Evolutionary conservation across 1,284 basidiomycete genomes (phyloP).

Genomic region (Flammula alnicola): DNA sequence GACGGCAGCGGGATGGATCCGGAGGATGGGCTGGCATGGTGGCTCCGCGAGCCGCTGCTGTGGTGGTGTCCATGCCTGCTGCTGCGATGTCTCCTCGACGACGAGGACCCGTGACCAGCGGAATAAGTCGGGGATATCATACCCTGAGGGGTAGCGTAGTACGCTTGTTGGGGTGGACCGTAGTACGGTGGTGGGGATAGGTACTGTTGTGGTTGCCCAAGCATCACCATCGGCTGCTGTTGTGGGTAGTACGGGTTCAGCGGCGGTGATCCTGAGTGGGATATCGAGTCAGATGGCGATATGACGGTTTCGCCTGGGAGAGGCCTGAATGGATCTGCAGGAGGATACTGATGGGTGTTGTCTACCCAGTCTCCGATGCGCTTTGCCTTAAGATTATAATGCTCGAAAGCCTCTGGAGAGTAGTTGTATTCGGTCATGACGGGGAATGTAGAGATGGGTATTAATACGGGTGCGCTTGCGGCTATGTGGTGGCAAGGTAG

Average conservation of each 20-base stretch:
- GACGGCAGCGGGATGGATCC: not conserved
- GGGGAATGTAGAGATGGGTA: too few species aligned
- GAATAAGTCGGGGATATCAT: not conserved
- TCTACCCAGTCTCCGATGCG: too few species aligned
- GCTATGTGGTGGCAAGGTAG: too few species aligned
- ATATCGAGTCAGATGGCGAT: not conserved
- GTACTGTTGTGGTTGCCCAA: not conserved
- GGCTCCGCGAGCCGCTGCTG: constrained; percentile 8
- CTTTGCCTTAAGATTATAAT: not conserved
- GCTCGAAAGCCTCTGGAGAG: not conserved
- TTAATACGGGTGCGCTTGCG: too few species aligned
- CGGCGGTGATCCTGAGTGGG: not conserved
- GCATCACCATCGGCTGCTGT: not conserved
- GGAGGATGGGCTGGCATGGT: constrained; percentile 6
- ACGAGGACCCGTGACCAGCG: not conserved
- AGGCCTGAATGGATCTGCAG: not conserved
- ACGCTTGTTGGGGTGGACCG: not conserved
- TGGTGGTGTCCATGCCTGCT: constrained; percentile 7
- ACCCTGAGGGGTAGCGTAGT: not conserved
- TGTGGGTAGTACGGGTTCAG: not conserved
- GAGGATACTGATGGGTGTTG: not conserved
- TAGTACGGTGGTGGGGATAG: not conserved
- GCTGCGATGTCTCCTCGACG: constrained; percentile 2
- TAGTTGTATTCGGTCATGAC: too few species aligned
- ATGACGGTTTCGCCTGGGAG: not conserved